Evolutionary conservation across 2,329 filamentous ascomycete genomes (phyloP).

Genomic region (Thielaviopsis euricoi): DNA sequence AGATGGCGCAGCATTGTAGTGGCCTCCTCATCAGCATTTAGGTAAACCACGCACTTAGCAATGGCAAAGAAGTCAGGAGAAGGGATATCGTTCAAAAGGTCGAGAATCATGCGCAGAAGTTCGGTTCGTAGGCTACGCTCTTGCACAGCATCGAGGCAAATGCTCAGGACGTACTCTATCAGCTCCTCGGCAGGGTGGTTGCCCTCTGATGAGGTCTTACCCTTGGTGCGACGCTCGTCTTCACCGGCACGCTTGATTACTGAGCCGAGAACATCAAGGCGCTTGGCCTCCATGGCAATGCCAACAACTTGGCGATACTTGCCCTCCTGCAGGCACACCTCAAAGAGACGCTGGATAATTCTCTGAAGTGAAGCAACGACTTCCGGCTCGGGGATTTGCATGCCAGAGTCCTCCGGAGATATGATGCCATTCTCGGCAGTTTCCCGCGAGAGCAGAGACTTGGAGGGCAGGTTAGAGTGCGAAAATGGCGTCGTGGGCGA

Average conservation of each 20-base stretch:
- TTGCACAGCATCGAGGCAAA: conserved; percentile 96
- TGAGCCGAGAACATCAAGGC: conserved; percentile 68
- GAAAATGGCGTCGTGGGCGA: conserved; percentile 93
- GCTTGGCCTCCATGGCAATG: conserved; percentile 88
- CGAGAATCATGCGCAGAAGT: conserved; percentile 83
- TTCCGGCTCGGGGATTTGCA: conserved; percentile 43
- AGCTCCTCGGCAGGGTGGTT: conserved; percentile 65
- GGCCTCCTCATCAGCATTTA: conserved; percentile 82
- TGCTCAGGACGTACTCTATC: conserved; percentile 89
- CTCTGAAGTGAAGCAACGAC: conserved; percentile 67
- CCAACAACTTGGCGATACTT: conserved; percentile 92
- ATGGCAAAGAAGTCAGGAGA: conserved; percentile 96
- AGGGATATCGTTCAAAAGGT: conserved; percentile 82
- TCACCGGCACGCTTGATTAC: conserved; percentile 82
- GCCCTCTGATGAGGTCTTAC: conserved; percentile 32
- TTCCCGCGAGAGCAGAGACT: conserved; percentile 81
- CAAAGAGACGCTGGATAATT: conserved; percentile 79
- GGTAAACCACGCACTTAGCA: conserved; percentile 90
- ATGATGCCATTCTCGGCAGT: conserved; percentile 44
- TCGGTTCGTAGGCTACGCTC: conserved; percentile 70
- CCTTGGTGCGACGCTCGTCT: conserved; percentile 57
- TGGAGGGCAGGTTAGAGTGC: conserved; percentile 80
- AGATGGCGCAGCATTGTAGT: conserved; percentile 71
- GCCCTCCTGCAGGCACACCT: conserved; percentile 70
- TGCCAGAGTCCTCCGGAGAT: conserved; percentile 22